phyloP scores from a whole-genome alignment of 2,329 filamentous ascomycete genomes.

The Pseudogymnoascus sp. region DNA sequence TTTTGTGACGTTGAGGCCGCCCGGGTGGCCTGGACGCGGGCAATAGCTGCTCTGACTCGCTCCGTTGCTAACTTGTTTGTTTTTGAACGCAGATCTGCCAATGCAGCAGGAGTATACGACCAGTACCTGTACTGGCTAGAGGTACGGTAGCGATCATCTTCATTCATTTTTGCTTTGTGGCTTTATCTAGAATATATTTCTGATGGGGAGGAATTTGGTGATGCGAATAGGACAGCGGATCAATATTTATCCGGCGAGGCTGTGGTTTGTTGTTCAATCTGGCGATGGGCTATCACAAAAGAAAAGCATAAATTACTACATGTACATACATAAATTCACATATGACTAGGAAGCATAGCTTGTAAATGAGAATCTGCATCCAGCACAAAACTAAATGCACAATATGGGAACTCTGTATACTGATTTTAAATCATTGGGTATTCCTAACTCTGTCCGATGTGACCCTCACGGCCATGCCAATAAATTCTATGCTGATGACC shows the following conservation, averaged over 20 bases:
- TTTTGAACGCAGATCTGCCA: slow-evolving; percentile 63
- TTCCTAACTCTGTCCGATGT: not conserved
- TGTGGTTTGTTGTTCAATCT: not conserved
- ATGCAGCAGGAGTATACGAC: slow-evolving; percentile 73
- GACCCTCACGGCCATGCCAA: not conserved
- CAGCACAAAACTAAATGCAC: not conserved
- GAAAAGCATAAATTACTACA: not conserved
- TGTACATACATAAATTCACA: not conserved
- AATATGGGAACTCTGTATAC: not conserved
- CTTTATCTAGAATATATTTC: not conserved
- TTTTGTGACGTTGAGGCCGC: slow-evolving; percentile 23
- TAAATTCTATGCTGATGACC: not conserved
- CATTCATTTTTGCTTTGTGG: slow-evolving; percentile 31
- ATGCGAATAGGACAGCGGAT: not conserved
- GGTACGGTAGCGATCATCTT: slow-evolving; percentile 84
- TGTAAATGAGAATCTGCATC: not conserved
- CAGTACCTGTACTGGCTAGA: slow-evolving; percentile 88
- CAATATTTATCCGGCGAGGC: slow-evolving; percentile 4
- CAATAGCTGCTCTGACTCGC: slow-evolving; percentile 50
- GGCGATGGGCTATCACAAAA: not conserved
- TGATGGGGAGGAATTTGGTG: slow-evolving; percentile 1
- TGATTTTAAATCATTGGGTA: not conserved
- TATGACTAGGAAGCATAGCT: not conserved
- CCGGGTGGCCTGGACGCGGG: slow-evolving; percentile 35
- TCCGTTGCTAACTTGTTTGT: slow-evolving; percentile 75